Percentiles rank a stretch among this genome's conserved stretches.
These are phyloP conservation scores for Ceratobasidium theobromae DNA, from an alignment of 1,284 basidiomycete genomes.

Conservation along the genomic window DNA sequence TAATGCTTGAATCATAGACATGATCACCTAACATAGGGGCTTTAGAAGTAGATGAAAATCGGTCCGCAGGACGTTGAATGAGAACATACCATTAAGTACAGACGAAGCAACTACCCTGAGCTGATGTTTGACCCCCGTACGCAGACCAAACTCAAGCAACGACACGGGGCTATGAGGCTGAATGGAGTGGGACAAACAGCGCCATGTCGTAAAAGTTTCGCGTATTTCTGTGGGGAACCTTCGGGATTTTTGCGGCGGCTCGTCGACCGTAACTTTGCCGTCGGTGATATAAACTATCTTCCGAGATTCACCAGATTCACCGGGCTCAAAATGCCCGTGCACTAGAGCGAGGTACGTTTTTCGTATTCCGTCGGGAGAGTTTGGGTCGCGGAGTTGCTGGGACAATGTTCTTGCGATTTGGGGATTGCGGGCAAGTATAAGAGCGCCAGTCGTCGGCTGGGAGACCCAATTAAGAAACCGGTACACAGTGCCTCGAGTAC, in stretches of 20 bases:
- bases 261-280: constrained; percentile 46
- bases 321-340: constrained; percentile 43
- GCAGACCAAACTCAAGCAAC: constrained; percentile 56
- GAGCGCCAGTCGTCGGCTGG: constrained; percentile 64
- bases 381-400: constrained; percentile 54
- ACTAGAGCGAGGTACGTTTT: constrained; percentile 72
- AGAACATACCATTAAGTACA: constrained; percentile 49
- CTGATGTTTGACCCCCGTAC: constrained; percentile 70
- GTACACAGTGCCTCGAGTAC: constrained; percentile 8
- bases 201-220: constrained; percentile 57
- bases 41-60: constrained; percentile 40
- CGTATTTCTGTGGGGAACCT: constrained; percentile 3
- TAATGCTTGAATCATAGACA: constrained; percentile 46
- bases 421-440: constrained; percentile 56
- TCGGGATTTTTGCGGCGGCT: neutral
- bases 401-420: constrained; percentile 53
- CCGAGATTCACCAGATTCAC: neutral
- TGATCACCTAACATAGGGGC: constrained; percentile 67
- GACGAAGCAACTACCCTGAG: constrained; percentile 65
- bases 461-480: neutral
- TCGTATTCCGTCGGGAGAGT: constrained; percentile 42
- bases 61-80: too few relatives aligned
- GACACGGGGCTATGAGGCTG: constrained; percentile 56
- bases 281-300: constrained; percentile 1
- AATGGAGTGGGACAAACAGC: constrained; percentile 61